Base-by-base conservation (phyloP, 2,329 filamentous ascomycete genomes). In the Xylariales sp. region DNA sequence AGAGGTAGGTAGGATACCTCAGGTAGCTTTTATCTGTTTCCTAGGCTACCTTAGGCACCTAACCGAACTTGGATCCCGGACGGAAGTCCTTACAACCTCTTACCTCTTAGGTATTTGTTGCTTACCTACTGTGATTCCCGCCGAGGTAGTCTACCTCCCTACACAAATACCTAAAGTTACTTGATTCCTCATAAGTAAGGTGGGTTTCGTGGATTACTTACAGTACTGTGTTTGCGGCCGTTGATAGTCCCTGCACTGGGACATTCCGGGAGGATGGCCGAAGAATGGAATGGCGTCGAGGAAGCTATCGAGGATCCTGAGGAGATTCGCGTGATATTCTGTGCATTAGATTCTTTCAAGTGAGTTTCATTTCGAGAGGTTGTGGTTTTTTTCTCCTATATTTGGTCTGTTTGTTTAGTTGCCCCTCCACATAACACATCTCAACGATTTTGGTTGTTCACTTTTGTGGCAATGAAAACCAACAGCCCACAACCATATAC, bases 311-410 rank as follows among this genome's bases (percentile, higher is more conserved):
- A 88, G 9, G 94, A 97, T 74, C 89, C 90, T 0, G 93, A 97
- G 71, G 95, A 99, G 81, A 84, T 89, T 56, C 86, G 86, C 69
- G 93, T 97, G 56, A 86, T 98, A 9, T 93, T 92, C 78, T 90
- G 89, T 58, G 91, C 94, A 2, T 81, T 98, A 61, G 93, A 97
- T 82, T 97, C 95, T 10, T 98, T 96, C 80, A 86, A 90, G 94
- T 97, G 84, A 81, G 91, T 86, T 12, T 14, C 7, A 32, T 41
- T 34, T 53, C 23, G 34, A 1, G 53, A 41, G 36, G 23, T 23
- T 23, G 23, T 23, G 23, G 23, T 23, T 39, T 39, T 10, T 3
- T 36, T 18, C 43, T 34, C 4, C 12, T 18, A 7, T 32, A 12
- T 18, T 64, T 23, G 34, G 12, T 48, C n/a, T 36, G n/a, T 7